A percentile compares a stretch with the other conserved stretches of the same genome.
phyloP scores from a whole-genome alignment of 352 stramenopile species.

The Phytophthora pinifolia region DNA sequence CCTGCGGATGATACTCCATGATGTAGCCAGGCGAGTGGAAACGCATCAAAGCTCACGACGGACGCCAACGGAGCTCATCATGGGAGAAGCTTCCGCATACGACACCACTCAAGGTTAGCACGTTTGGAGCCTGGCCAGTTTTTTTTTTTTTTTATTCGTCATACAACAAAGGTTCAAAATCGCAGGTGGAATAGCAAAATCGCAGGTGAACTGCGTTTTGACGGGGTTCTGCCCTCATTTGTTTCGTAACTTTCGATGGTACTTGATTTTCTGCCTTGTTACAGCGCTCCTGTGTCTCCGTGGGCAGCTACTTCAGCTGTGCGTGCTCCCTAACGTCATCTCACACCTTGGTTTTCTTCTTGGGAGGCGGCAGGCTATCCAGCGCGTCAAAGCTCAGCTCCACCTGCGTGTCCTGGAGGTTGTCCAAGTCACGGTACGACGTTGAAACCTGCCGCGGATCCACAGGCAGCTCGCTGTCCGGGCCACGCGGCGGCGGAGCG shows the following conservation, averaged over 20 bases:
- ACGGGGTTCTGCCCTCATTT: constrained; percentile 19
- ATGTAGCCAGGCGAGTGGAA: constrained; percentile 19
- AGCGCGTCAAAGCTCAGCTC: constrained; percentile 84
- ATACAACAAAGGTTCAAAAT: constrained; percentile 29
- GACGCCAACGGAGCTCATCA: constrained; percentile 19
- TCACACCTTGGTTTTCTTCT: constrained; percentile 86
- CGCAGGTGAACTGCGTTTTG: constrained; percentile 11
- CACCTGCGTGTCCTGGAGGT: constrained; percentile 81
- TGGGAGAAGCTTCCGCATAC: constrained; percentile 3
- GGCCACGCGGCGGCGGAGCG: constrained; percentile 32
- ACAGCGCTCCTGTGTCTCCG: constrained; percentile 21
- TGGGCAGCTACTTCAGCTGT: constrained; percentile 1
- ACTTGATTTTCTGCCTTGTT: constrained; percentile 21
- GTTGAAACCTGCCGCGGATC: constrained; percentile 81
- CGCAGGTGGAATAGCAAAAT: too few relatives aligned
- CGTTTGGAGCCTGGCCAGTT: not conserved
- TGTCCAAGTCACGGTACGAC: constrained; percentile 85
- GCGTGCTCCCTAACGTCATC: not conserved
- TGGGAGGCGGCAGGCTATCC: constrained; percentile 74
- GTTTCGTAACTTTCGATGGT: constrained; percentile 21
- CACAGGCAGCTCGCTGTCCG: constrained; percentile 72
- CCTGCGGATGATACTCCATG: constrained; percentile 20
- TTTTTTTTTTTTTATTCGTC: constrained; percentile 32
- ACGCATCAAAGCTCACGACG: constrained; percentile 2
- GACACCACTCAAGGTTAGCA: constrained; percentile 3